These are phyloP conservation scores for Acarospora socialis DNA, from an alignment of 2,329 filamentous ascomycete genomes.

Conservation along the genomic window DNA sequence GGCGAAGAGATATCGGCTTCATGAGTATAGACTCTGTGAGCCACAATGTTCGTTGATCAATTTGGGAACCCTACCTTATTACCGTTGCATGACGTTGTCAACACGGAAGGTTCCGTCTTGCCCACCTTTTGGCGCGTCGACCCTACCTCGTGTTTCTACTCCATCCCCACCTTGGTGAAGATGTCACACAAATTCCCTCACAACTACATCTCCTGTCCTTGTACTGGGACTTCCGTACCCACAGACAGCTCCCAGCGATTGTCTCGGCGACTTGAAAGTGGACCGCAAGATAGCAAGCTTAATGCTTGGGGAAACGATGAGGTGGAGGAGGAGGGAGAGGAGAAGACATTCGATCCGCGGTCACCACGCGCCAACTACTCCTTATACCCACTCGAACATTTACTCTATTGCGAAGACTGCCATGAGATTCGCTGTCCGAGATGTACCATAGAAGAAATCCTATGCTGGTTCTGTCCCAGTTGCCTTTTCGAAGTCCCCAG, in stretches of 20 bases:
- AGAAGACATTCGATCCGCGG: slow-evolving; percentile 72
- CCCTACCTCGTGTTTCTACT: too few relatives aligned
- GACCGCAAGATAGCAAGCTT: slow-evolving; percentile 11
- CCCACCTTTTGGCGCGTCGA: too few relatives aligned
- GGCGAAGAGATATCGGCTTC: slow-evolving; percentile 13
- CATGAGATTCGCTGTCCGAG: slow-evolving; percentile 87
- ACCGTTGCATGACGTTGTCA: too few relatives aligned
- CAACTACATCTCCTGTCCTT: slow-evolving; percentile 51
- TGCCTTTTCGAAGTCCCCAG: slow-evolving; percentile 94
- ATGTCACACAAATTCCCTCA: slow-evolving; percentile 48
- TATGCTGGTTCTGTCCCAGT: slow-evolving; percentile 88
- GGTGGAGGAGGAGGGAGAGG: slow-evolving; percentile 50
- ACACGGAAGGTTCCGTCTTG: too few relatives aligned
- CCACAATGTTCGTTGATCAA: too few relatives aligned
- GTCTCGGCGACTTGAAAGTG: slow-evolving; percentile 9
- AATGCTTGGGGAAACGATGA: slow-evolving; percentile 19
- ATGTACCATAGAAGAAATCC: slow-evolving; percentile 85
- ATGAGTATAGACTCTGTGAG: too few relatives aligned
- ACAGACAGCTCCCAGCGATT: slow-evolving; percentile 3
- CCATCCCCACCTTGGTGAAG: too few relatives aligned
- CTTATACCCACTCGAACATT: slow-evolving; percentile 80
- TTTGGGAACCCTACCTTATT: too few relatives aligned
- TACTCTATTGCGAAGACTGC: slow-evolving; percentile 95
- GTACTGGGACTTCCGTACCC: slow-evolving; percentile 36
- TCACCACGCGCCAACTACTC: slow-evolving; percentile 78